These are phyloP conservation scores for Cutaneotrichosporon spelunceum DNA, from an alignment of 1,284 basidiomycete genomes.

Conservation along the genomic window DNA sequence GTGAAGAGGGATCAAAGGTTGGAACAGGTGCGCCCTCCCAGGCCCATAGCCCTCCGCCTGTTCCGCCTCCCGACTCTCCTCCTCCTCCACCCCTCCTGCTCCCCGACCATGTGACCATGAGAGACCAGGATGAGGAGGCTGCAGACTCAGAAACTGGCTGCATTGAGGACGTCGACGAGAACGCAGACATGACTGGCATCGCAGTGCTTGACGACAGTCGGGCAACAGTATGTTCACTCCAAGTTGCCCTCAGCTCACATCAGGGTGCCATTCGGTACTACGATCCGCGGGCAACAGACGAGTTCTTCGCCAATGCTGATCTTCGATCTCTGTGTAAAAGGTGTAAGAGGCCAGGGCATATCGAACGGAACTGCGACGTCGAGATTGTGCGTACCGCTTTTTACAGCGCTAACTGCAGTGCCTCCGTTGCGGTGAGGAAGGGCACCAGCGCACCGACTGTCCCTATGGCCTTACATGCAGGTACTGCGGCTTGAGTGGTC, in stretches of 20 bases:
- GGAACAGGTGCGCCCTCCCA: no score
- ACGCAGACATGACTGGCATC: conserved; percentile 32
- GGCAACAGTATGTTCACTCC: conserved; percentile 28
- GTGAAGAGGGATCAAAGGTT: neutral
- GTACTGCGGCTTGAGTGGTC: conserved; percentile 80
- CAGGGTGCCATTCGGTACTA: conserved; percentile 43
- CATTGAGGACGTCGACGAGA: neutral
- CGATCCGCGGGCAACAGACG: conserved; percentile 30
- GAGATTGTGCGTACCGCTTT: conserved; percentile 33
- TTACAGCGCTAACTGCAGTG: conserved; percentile 58
- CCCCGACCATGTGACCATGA: conserved; percentile 34
- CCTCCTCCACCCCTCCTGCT: conserved; percentile 21
- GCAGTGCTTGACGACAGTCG: conserved; percentile 40
- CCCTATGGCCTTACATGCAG: conserved; percentile 81
- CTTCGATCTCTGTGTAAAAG: conserved; percentile 41
- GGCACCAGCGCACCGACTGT: conserved; percentile 76
- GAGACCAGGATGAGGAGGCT: conserved; percentile 17
- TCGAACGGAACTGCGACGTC: conserved; percentile 36
- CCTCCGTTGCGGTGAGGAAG: conserved; percentile 79
- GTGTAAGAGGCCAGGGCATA: conserved; percentile 46
- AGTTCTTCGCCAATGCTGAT: conserved; percentile 45
- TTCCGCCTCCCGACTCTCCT: conserved; percentile 12
- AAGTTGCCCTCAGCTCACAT: neutral
- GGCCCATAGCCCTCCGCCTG: neutral
- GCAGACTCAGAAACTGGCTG: conserved; percentile 1